phyloP scores from a whole-genome alignment of 1,284 basidiomycete genomes.

The Marasmius fiardii region DNA sequence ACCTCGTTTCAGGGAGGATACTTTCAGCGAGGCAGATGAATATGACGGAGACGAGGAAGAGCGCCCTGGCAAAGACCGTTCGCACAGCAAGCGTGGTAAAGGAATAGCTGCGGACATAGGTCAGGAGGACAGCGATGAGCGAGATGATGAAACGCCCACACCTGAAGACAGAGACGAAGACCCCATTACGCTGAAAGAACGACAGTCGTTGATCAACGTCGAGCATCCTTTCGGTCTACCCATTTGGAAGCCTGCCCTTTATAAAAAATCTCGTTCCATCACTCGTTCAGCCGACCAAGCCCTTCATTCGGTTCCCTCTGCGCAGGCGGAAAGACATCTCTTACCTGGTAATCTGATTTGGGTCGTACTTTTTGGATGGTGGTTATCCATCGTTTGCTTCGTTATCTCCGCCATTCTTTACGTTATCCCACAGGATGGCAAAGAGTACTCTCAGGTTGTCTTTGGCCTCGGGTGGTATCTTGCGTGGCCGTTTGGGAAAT shows the following conservation, averaged over 20 bases:
- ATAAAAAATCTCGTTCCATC: slow-evolving; percentile 97
- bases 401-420: slow-evolving; percentile 67
- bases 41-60: slow-evolving; percentile 16
- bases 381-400: slow-evolving; percentile 79
- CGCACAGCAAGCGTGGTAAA: slow-evolving; percentile 13
- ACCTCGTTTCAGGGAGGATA: slow-evolving; percentile 41
- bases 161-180: slow-evolving; percentile 50
- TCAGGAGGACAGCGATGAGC: slow-evolving; percentile 24
- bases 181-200: slow-evolving; percentile 92
- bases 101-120: slow-evolving; percentile 15
- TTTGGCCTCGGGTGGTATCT: slow-evolving; percentile 96
- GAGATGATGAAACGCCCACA: slow-evolving; percentile 22
- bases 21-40: slow-evolving; percentile 47
- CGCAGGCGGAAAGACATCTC: slow-evolving; percentile 87
- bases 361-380: slow-evolving; percentile 87
- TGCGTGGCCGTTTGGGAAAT: slow-evolving; percentile 98
- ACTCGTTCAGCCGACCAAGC: slow-evolving; percentile 95
- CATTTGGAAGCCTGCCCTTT: slow-evolving; percentile 99
- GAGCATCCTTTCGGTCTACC: slow-evolving; percentile 99
- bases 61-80: slow-evolving; percentile 5
- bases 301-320: slow-evolving; percentile 88
- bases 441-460: slow-evolving; percentile 82
- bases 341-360: slow-evolving; percentile 94
- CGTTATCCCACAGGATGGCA: slow-evolving; percentile 76
- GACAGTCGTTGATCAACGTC: slow-evolving; percentile 98